A percentile compares a stretch with the other conserved stretches of the same genome.
phyloP scores from a whole-genome alignment of 169 alveolate genomes.

The Theileria equi region DNA sequence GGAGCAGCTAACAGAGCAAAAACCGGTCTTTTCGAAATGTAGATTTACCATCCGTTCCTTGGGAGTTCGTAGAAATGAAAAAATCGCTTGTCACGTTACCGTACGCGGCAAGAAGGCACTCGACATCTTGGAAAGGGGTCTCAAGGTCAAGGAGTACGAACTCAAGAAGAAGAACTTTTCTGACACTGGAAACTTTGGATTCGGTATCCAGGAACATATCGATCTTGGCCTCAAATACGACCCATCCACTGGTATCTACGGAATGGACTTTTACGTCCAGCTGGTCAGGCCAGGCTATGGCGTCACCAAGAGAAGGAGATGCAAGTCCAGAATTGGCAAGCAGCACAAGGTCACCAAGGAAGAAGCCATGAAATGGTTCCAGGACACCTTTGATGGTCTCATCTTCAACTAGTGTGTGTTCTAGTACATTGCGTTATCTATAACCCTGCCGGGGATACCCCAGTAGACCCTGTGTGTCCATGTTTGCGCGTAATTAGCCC shows the following conservation, averaged over 20 bases:
- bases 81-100: slow-evolving; percentile 97
- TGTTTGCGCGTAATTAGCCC: too few species aligned
- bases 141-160: slow-evolving; percentile 99
- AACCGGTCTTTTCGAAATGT: slow-evolving; percentile 96
- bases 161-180: slow-evolving; percentile 94
- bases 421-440: too few species aligned
- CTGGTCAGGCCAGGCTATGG: slow-evolving; percentile 98
- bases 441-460: too few species aligned
- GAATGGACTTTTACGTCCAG: slow-evolving; percentile 99
- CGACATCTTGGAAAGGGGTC: slow-evolving; percentile 97
- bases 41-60: slow-evolving; percentile 96
- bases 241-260: slow-evolving; percentile 98
- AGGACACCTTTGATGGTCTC: slow-evolving; percentile 96
- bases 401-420: slow-evolving; percentile 75
- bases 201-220: slow-evolving; percentile 99
- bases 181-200: slow-evolving; percentile 98
- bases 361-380: slow-evolving; percentile 96
- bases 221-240: slow-evolving; percentile 99
- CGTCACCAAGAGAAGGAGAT: slow-evolving; percentile 91
- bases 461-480: too few species aligned
- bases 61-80: slow-evolving; percentile 98
- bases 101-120: slow-evolving; percentile 99
- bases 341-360: slow-evolving; percentile 94
- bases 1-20: slow-evolving; percentile 97
- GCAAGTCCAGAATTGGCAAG: slow-evolving; percentile 89